Percentiles rank a stretch among this genome's conserved stretches.
These are phyloP conservation scores for Babesia sp. DNA, from an alignment of 169 alveolate genomes.

Conservation along the genomic window DNA sequence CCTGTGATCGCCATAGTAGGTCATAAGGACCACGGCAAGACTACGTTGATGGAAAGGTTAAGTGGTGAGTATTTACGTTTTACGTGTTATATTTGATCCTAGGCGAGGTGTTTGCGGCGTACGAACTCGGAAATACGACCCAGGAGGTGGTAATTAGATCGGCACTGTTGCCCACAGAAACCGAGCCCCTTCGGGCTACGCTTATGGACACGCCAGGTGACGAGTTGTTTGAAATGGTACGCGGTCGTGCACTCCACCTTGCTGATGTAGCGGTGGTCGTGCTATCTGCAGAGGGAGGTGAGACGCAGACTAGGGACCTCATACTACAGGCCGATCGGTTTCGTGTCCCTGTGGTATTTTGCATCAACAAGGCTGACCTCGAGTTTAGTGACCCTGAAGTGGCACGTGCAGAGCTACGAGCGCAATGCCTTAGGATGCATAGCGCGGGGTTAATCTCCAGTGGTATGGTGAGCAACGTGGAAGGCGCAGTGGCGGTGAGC, in stretches of 20 bases:
- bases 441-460: slow-evolving; percentile 60
- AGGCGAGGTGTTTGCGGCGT: slow-evolving; percentile 37
- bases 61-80: slow-evolving; percentile 18
- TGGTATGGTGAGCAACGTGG: slow-evolving; percentile 56
- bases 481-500: slow-evolving; percentile 67
- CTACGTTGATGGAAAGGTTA: slow-evolving; percentile 75
- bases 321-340: slow-evolving; percentile 78
- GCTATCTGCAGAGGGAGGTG: slow-evolving; percentile 76
- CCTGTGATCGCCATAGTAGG: slow-evolving; percentile 83
- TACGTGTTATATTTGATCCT: not conserved
- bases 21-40: slow-evolving; percentile 84
- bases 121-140: slow-evolving; percentile 68
- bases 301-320: slow-evolving; percentile 76
- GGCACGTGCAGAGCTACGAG: slow-evolving; percentile 69
- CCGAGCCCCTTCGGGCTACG: slow-evolving; percentile 56
- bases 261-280: slow-evolving; percentile 78
- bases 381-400: slow-evolving; percentile 66
- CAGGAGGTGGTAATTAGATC: slow-evolving; percentile 58
- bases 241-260: slow-evolving; percentile 80
- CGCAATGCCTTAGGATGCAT: slow-evolving; percentile 61
- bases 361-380: slow-evolving; percentile 74
- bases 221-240: slow-evolving; percentile 67
- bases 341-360: slow-evolving; percentile 75
- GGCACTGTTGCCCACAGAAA: slow-evolving; percentile 29
- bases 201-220: slow-evolving; percentile 84